A percentile compares a stretch with the other conserved stretches of the same genome.
phyloP scores from a whole-genome alignment of 257 asterid species.

The Solanum lignicaule region DNA sequence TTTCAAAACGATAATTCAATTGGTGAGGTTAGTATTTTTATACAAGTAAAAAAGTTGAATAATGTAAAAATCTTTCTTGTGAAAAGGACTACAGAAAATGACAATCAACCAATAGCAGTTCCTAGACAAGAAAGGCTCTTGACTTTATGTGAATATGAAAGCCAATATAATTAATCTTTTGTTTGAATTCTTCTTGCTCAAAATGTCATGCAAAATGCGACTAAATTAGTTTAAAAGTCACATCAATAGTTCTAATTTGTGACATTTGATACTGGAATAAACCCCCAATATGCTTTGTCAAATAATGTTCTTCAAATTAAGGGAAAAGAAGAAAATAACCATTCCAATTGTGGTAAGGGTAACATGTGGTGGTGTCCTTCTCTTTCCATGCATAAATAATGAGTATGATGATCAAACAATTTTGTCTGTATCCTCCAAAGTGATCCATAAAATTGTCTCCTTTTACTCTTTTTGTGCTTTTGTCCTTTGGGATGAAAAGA shows the following conservation, averaged over 20 bases:
- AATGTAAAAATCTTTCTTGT: background rate
- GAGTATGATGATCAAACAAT: background rate
- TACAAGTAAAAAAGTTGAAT: background rate
- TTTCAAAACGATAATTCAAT: background rate
- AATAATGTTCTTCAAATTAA: background rate
- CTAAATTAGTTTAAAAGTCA: background rate
- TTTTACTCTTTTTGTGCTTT: background rate
- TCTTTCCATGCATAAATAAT: background rate
- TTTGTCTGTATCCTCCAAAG: background rate
- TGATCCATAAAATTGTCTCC: background rate
- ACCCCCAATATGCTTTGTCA: background rate
- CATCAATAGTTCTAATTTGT: background rate
- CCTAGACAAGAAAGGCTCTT: background rate
- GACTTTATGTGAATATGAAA: background rate
- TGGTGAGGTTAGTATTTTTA: background rate
- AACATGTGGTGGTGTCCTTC: background rate
- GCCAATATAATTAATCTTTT: background rate
- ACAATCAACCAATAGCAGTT: background rate
- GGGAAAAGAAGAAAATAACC: background rate
- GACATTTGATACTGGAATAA: background rate
- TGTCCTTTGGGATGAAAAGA: background rate
- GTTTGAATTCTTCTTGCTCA: background rate
- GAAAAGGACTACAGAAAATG: background rate
- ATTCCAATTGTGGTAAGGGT: background rate
- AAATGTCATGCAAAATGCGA: background rate